Evolutionary conservation across 2,329 filamentous ascomycete genomes (phyloP).

Genomic region (Aspergillus luchuensis): DNA sequence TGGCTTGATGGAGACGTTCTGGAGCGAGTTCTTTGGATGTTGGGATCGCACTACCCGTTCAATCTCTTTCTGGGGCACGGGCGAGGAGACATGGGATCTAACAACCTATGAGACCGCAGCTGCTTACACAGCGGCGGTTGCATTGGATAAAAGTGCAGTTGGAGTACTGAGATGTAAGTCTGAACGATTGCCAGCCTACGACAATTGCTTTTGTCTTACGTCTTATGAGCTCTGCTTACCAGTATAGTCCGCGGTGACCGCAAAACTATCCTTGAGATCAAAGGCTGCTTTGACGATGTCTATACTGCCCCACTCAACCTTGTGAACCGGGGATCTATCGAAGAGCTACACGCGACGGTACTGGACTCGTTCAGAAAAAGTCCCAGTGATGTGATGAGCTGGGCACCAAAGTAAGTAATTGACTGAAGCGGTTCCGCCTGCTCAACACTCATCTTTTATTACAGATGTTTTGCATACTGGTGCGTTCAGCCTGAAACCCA

Average conservation of each 20-base stretch:
- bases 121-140: not conserved
- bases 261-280: not conserved
- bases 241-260: not conserved
- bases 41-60: not conserved
- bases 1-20: constrained; percentile 34
- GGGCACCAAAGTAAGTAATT: no score
- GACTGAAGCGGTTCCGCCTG: no score
- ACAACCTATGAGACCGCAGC: not conserved
- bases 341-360: no score
- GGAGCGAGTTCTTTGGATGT: not conserved
- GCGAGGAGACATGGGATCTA: not conserved
- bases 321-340: no score
- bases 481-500: no score
- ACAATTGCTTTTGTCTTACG: not conserved
- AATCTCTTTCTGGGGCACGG: not conserved
- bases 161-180: not conserved
- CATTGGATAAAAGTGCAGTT: not conserved
- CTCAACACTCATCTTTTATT: no score
- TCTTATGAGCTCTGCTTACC: not conserved
- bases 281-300: not conserved
- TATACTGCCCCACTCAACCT: not conserved
- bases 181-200: no score
- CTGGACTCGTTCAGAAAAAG: no score
- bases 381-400: no score
- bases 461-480: no score